Base-by-base conservation (phyloP, 176 grass and related monocot genomes). In the Oryza glaberrima region DNA sequence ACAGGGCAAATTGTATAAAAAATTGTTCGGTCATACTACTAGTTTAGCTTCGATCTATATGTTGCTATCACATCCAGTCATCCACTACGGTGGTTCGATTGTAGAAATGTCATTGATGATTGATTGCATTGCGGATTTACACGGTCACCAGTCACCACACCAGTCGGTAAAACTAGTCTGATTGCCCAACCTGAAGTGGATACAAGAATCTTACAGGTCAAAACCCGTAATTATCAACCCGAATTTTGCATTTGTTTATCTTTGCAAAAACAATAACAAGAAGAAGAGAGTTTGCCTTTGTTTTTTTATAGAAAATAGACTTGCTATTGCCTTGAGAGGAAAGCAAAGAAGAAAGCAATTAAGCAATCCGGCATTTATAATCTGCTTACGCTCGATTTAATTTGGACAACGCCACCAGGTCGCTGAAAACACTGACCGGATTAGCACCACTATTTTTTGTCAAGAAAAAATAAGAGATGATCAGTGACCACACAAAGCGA, bases 361-460 rank as follows among this genome's bases (percentile, higher is more conserved):
- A 63, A 63, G 20, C 1, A 63, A 63, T 22, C 44, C n/a, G 6
- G 16, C 68, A 56, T 41, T 73, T 72, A 43, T 9, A 65, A 40
- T 20, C 12, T 61, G 14, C 28, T 10, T 34, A n/a, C 12, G n/a
- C 58, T 78, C 38, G 7, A 78, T 70, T 26, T 63, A 63, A 63
- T 23, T 46, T 26, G 74, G 73, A 83, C 20, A 79, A 74, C 5
- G 20, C 34, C 65, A 47, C 48, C 67, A 79, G 56, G 15, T 69
- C 75, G 25, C 63, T 54, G 35, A 72, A 72, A 65, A 74, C 69
- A 69, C 5, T 4, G 80, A 79, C 75, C 44, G 49, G 60, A 70
- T 78, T 34, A 58, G 58, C 48, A 58, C 16, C 52, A 20, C 67
- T 54, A 52, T 67, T 34, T 56, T 74, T 19, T 11, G 14, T 45